phyloP scores from a whole-genome alignment of 2,329 filamentous ascomycete species.

The Apiospora marii region DNA sequence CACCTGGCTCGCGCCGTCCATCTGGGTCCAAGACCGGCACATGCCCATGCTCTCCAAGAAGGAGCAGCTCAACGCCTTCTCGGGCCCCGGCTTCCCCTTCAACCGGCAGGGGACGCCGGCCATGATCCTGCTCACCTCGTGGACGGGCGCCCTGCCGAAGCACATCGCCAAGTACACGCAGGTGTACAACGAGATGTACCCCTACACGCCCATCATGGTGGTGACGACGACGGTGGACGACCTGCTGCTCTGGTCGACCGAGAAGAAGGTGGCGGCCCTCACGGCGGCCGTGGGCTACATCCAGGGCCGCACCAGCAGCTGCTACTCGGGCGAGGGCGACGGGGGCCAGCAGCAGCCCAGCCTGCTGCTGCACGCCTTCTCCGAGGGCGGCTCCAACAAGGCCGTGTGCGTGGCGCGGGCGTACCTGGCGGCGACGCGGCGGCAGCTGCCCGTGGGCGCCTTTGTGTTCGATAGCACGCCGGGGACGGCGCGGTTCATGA shows the following conservation, averaged over 20 bases:
- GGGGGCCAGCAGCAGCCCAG: constrained; percentile 24
- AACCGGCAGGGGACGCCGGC: constrained; percentile 2
- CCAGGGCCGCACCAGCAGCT: constrained; percentile 23
- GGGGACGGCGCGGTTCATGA: constrained; percentile 41
- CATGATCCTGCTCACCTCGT: constrained; percentile 52
- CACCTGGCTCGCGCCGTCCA: constrained; percentile 44
- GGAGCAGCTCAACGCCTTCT: not conserved
- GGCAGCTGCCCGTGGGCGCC: constrained; percentile 45
- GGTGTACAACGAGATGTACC: constrained; percentile 51
- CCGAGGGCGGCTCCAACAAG: constrained; percentile 55
- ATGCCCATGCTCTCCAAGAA: not conserved
- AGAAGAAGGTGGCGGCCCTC: constrained; percentile 22
- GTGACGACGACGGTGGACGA: constrained; percentile 47
- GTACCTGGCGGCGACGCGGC: constrained; percentile 44
- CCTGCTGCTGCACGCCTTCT: constrained; percentile 56
- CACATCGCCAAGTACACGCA: constrained; percentile 56
- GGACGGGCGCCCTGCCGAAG: constrained; percentile 54
- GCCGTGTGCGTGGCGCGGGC: constrained; percentile 46
- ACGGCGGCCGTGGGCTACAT: constrained; percentile 22
- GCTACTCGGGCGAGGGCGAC: not conserved
- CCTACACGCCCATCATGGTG: constrained; percentile 51
- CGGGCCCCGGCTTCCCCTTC: not conserved
- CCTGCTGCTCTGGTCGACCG: constrained; percentile 36
- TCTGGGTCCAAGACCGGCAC: constrained; percentile 38
- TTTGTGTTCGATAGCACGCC: constrained; percentile 56